Evolutionary conservation across 2,329 filamentous ascomycete genomes (phyloP), one percentile per base, ranked within the genome.

Genomic region (Mariannaea elegans): DNA sequence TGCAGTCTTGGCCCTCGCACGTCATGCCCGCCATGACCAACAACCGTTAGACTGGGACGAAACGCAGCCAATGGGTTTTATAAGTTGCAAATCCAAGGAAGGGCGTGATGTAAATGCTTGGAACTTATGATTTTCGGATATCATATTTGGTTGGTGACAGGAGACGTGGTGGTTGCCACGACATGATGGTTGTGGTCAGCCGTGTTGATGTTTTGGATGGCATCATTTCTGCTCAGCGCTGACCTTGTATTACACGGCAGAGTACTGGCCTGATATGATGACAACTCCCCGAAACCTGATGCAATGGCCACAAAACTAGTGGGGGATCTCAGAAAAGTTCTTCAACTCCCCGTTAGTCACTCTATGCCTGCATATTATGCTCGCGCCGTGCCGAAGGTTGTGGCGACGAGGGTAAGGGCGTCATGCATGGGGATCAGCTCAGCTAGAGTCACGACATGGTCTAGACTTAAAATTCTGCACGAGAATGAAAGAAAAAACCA

Each of bases 11-110:
- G 55, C 41, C 31, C 27, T 57, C 55, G 56, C 56, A 59, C 56
- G 56, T 51, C 50, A 59, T 59, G 32, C 29, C 56, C 31, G 49
- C 56, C 56, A 59, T 44, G 45, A 31, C 50, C 51, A 53, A 45
- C 38, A 54, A 21, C 56, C 56, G 56, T 59, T 59, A 59, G 56
- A 3, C 45, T 52, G 27, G 29, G 39, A 14, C 12, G 23, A 16
- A 32, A 18, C 9, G 27, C 44, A 34, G 21, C 56, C 56, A 59
- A 55, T 59, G 18, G 42, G 36, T 41, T 46, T 3, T 27, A 16
- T 32, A 18, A 23, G 6, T 27, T 23, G 21, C n/a, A 21, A 32
- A 16, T 21, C 56, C 50, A 50, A 45, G 44, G 14, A 29, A 49
- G 45, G 31, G 45, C 21, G 38, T 48, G 56, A 54, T 41, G n/a